A percentile compares a stretch with the other conserved stretches of the same genome.
These are phyloP conservation scores for Dactylonectria macrodidyma DNA, from an alignment of 2,329 filamentous ascomycete species.

Conservation along the genomic window DNA sequence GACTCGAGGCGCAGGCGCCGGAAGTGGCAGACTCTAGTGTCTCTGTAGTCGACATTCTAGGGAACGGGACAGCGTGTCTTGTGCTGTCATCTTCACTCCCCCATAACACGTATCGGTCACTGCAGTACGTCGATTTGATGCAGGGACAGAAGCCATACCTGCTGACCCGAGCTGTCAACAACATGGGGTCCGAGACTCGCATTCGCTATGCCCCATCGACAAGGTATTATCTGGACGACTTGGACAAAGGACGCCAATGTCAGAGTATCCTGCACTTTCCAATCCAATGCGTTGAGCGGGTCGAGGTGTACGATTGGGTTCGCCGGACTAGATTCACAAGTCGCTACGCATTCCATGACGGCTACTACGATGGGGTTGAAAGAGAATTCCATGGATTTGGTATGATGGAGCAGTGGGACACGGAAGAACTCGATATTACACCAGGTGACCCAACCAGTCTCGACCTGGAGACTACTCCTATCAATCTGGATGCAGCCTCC, in stretches of 20 bases:
- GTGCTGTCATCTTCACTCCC: too few species aligned
- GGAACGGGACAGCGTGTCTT: neutral
- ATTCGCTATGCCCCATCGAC: conserved; percentile 1
- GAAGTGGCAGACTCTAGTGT: too few species aligned
- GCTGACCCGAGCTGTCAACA: neutral
- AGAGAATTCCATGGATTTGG: conserved; percentile 5
- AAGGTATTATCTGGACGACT: conserved; percentile 40
- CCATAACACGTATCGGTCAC: too few species aligned
- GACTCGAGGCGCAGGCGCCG: too few species aligned
- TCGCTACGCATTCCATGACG: conserved; percentile 24
- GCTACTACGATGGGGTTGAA: neutral
- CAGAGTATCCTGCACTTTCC: conserved; percentile 45
- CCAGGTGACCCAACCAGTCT: too few species aligned
- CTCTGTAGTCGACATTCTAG: neutral
- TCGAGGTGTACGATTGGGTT: conserved; percentile 25
- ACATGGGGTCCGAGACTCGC: neutral
- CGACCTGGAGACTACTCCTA: too few species aligned
- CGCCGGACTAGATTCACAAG: neutral
- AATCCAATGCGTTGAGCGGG: conserved; percentile 43
- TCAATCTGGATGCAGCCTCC: neutral
- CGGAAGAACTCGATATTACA: conserved; percentile 24
- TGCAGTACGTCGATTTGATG: conserved; percentile 3
- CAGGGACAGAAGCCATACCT: conserved; percentile 3
- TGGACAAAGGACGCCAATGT: conserved; percentile 42
- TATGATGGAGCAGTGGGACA: conserved; percentile 26